phyloP scores from a whole-genome alignment of 129 eudicot species.

The carrot (Daucus carota) region DNA sequence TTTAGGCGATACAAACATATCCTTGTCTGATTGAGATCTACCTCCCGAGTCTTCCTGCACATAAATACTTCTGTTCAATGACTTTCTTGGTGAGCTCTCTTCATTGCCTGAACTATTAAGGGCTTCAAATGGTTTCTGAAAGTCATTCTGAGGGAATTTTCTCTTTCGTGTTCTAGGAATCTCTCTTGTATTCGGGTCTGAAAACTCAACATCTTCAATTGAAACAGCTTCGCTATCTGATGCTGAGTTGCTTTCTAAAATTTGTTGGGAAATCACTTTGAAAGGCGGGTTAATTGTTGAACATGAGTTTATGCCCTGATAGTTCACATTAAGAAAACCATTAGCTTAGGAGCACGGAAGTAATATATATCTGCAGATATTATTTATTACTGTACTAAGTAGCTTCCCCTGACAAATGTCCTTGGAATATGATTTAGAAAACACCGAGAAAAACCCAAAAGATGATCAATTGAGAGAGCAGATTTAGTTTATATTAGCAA shows the following conservation, averaged over 20 bases:
- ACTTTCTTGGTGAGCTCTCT: not conserved
- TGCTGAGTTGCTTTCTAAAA: not conserved
- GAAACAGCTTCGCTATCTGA: not conserved
- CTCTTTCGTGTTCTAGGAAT: not conserved
- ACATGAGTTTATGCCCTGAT: slow-evolving; percentile 16
- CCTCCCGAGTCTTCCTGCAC: slow-evolving; percentile 6
- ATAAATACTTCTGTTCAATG: not conserved
- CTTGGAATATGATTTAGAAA: not conserved
- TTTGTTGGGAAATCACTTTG: not conserved
- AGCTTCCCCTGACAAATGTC: not conserved
- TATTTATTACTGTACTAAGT: not conserved
- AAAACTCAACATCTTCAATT: not conserved
- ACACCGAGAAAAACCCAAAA: not conserved
- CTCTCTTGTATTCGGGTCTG: not conserved
- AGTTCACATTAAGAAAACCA: not conserved
- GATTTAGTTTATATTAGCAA: not conserved
- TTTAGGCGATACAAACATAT: not conserved
- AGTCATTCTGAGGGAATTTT: not conserved
- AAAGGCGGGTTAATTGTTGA: not conserved
- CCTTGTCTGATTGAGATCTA: slow-evolving; percentile 2
- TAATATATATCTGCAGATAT: not conserved
- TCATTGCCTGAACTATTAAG: not conserved
- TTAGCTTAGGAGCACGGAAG: not conserved
- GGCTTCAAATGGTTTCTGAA: not conserved
- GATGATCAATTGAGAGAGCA: not conserved